Conservation (phyloP, 2,329 filamentous ascomycete species). For the Trichoderma koningiopsis region DNA sequence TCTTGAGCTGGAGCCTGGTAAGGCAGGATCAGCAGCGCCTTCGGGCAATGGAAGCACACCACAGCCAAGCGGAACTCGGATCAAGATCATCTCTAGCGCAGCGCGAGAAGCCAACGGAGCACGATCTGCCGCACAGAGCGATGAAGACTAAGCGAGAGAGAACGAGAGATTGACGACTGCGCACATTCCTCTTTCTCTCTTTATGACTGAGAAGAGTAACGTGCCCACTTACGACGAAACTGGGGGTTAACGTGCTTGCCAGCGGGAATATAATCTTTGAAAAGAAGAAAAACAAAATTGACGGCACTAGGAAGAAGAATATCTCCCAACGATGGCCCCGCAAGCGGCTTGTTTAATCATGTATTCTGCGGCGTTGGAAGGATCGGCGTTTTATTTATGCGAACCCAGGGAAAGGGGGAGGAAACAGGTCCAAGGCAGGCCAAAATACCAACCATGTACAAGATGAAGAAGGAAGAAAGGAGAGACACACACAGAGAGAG, state of each 20-base stretch:
- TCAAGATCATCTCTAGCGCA: conserved; percentile 64
- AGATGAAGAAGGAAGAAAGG: conserved; percentile 21
- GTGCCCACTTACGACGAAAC: conserved; percentile 18
- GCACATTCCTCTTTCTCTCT: background rate
- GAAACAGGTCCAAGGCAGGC: conserved; percentile 26
- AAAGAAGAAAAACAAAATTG: conserved; percentile 18
- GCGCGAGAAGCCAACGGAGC: conserved; percentile 44
- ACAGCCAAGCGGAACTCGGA: conserved; percentile 63
- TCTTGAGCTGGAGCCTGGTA: conserved; percentile 54
- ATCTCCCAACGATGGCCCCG: conserved; percentile 17
- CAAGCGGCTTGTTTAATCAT: conserved; percentile 30
- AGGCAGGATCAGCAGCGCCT: conserved; percentile 47
- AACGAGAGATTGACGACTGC: conserved; percentile 11
- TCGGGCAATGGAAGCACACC: conserved; percentile 66
- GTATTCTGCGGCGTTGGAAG: conserved; percentile 33
- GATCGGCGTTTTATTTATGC: conserved; percentile 29
- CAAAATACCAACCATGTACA: conserved; percentile 35
- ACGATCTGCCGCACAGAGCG: conserved; percentile 51
- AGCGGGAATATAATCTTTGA: conserved; percentile 15
- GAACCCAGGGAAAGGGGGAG: conserved; percentile 30
- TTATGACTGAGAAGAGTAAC: conserved; percentile 11
- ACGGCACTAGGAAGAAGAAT: conserved; percentile 21
- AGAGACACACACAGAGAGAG: conserved; percentile 1
- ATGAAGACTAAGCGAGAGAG: conserved; percentile 49
- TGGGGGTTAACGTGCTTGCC: conserved; percentile 13